Conservation (phyloP, 768 basidiomycete genomes). For the Calvatia gigantea region DNA sequence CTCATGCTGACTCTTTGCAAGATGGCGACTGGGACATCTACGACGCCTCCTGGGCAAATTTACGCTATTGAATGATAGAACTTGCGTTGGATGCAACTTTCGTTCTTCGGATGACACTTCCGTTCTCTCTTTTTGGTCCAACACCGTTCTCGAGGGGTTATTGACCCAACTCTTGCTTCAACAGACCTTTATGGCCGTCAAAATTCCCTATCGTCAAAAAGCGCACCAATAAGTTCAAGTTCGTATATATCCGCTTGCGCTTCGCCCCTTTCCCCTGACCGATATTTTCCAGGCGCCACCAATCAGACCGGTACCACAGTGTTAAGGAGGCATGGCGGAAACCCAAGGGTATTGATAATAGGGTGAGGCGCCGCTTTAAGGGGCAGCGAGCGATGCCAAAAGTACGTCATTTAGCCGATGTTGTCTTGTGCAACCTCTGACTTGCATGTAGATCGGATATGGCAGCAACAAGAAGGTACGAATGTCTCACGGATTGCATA, state of each 20-base stretch:
- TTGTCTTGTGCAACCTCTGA: background rate
- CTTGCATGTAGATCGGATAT: constrained; percentile 63
- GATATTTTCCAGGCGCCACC: constrained; percentile 73
- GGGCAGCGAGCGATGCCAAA: constrained; percentile 97
- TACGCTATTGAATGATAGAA: constrained; percentile 13
- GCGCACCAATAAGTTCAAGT: constrained; percentile 97
- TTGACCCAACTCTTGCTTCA: constrained; percentile 15
- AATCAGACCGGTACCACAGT: constrained; percentile 95
- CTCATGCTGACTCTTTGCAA: constrained; percentile 15
- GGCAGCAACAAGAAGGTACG: constrained; percentile 84
- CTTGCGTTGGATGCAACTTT: constrained; percentile 33
- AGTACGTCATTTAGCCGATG: constrained; percentile 40
- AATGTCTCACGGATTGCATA: constrained; percentile 16
- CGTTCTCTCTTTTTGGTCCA: constrained; percentile 14
- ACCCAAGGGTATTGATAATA: constrained; percentile 99
- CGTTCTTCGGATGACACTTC: constrained; percentile 25
- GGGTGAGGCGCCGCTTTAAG: constrained; percentile 92
- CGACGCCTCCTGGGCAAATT: constrained; percentile 13
- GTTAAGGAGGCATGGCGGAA: constrained; percentile 99
- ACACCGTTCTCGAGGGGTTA: constrained; percentile 13
- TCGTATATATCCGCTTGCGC: constrained; percentile 24
- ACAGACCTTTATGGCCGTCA: constrained; percentile 49
- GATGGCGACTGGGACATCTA: constrained; percentile 11
- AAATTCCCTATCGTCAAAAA: constrained; percentile 79
- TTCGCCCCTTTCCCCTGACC: constrained; percentile 4